Conservation (phyloP, 164 flowering plant genomes). For the Protea cynaroides region DNA sequence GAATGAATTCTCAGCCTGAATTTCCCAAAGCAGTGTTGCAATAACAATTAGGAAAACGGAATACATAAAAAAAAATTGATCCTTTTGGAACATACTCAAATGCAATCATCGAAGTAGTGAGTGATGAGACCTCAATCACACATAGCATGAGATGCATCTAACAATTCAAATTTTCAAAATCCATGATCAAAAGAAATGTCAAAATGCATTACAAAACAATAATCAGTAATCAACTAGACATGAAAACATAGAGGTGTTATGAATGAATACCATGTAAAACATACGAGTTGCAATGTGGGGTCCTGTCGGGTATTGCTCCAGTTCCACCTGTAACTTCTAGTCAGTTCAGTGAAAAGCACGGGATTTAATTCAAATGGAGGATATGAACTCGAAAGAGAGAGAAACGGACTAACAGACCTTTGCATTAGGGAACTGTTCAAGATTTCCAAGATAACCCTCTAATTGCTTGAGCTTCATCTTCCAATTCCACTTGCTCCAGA, state of each 20-base stretch:
- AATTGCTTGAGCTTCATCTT: conserved; percentile 92
- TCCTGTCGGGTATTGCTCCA: conserved; percentile 95
- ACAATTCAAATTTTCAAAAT: background rate
- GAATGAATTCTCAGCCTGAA: conserved; percentile 85
- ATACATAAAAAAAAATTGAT: background rate
- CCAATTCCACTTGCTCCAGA: background rate
- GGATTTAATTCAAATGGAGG: background rate
- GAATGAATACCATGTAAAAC: conserved; percentile 58
- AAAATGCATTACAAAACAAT: background rate
- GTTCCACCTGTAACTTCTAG: conserved; percentile 46
- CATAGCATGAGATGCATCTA: background rate
- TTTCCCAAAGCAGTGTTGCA: background rate
- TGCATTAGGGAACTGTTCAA: conserved; percentile 73
- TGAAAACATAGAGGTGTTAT: background rate
- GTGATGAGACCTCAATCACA: no score
- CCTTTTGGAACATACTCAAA: no score
- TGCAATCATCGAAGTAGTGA: background rate
- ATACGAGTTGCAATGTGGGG: conserved; percentile 92
- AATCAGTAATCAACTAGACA: background rate
- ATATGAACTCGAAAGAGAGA: conserved; percentile 3
- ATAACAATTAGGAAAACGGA: background rate
- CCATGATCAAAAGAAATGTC: background rate
- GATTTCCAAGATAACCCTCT: conserved; percentile 70
- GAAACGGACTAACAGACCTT: conserved; percentile 38
- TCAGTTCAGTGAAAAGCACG: background rate